Evolutionary conservation across 345 rosid genomes (phyloP), one percentile per base, ranked within the genome.

Genomic region (Cardamine chenopodiifolia): DNA sequence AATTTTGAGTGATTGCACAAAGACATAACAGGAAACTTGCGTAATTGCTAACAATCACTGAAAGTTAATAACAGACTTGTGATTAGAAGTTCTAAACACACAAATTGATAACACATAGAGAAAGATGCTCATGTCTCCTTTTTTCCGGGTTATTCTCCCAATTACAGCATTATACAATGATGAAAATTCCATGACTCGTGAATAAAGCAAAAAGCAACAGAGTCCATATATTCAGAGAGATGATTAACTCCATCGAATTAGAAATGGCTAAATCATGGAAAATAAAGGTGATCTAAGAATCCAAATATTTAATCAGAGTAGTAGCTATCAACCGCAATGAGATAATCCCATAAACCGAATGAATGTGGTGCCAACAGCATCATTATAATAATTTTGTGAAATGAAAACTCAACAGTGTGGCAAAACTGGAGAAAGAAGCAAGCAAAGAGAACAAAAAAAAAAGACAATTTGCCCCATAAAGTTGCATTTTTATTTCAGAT

Each of bases 351-450:
- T 72, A 20, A 62, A 62, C 53, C 20, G 20, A 62, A 62, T 49
- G 44, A 62, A 70, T 23, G 20, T 15, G 40, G 23, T 67, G 15
- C 31, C 20, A 34, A 65, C 58, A 17, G 34, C 61, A 66, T 12
- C 5, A 65, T 48, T 57, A 8, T 47, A 18, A 63, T 15, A 26
- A 40, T 20, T 31, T 22, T 74, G 23, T 47, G 53, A 57, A 44
- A 34, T 57, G 50, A 32, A 12, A 12, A 73, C 10, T 50, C n/a
- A 52, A 64, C 47, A 52, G 32, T 23, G n/a, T 6, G 34, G 14
- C 12, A 52, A 9, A 71, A 39, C 39, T 28, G 62, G 44, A 44
- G 57, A 73, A 73, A 54, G 54, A 73, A 32, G 49, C 70, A 56
- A 31, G n/a, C 29, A 47, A 9, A 47, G 4, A 47, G 45, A 28